Conservation (phyloP, 2,329 filamentous ascomycete genomes). For the Ceratocystis alfenasii region DNA sequence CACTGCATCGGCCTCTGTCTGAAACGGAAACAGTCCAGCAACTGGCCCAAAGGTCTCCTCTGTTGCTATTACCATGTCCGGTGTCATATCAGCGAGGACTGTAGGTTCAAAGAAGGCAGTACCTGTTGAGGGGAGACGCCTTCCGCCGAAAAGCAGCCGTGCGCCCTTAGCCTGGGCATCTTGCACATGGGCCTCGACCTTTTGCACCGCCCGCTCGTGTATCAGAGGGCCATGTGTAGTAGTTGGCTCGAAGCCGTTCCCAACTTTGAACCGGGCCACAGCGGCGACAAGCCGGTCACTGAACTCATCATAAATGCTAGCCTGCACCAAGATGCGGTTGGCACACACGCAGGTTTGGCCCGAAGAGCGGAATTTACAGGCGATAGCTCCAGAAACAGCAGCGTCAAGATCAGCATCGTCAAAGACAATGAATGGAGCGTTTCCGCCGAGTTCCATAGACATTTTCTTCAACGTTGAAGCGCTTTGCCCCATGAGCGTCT, state of each 20-base stretch:
- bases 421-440: constrained; percentile 93
- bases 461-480: constrained; percentile 69
- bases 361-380: constrained; percentile 84
- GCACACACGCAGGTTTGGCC: constrained; percentile 93
- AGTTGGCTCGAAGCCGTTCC: constrained; percentile 57
- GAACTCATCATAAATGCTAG: constrained; percentile 66
- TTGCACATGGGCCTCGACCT: constrained; percentile 67
- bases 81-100: constrained; percentile 74
- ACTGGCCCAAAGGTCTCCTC: constrained; percentile 97
- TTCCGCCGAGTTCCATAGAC: constrained; percentile 86
- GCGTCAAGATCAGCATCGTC: constrained; percentile 82
- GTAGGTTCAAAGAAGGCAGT: constrained; percentile 83
- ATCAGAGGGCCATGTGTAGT: constrained; percentile 75
- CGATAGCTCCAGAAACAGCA: constrained; percentile 71
- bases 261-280: constrained; percentile 63
- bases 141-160: constrained; percentile 62
- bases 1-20: constrained; percentile 80
- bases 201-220: constrained; percentile 66
- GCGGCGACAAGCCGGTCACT: constrained; percentile 55
- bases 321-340: constrained; percentile 71
- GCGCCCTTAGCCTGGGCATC: constrained; percentile 70
- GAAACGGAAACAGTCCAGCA: constrained; percentile 78
- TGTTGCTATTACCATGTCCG: constrained; percentile 67
- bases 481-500: constrained; percentile 79
- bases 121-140: constrained; percentile 61